Evolutionary conservation across 1,284 basidiomycete genomes (phyloP), one percentile per base, ranked within the genome.

Genomic region (Apiotrichum porosum): DNA sequence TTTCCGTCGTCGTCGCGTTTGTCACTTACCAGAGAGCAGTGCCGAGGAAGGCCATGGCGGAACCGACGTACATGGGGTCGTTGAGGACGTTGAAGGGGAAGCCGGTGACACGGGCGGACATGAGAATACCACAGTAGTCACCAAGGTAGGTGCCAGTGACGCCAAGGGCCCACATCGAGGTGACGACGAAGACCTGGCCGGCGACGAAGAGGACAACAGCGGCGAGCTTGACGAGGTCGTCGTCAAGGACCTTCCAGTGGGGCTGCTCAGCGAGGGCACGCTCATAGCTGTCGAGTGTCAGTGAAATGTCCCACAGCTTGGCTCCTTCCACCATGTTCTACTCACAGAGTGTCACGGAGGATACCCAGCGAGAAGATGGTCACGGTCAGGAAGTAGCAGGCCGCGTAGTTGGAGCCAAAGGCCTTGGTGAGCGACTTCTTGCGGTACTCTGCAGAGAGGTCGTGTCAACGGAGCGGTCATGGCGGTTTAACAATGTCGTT

Each of bases 61-160:
- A 89, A 8, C 91, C 91, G 41, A 88, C 85, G 66, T 97, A 97
- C 94, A 97, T 97, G 1, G 94, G 94, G 73, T 97, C 85, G 36
- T 82, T 79, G 51, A 94, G 79, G 42, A 97, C 81, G 67, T 94
- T 95, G 80, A 97, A 98, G 0, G 94, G 94, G 77, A 98, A 98
- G 18, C 87, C 84, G 6, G 77, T 78, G 44, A 79, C 74, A 56
- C 77, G 73, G 58, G 86, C 79, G 66, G 91, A 84, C 91, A 97
- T 95, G 46, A 97, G 77, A 62, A 97, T 97, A n/a, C 94, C 94
- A 73, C 97, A 98, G 76, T 97, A 97, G 75, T 97, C 94, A 6
- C 94, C 92, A 37, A 97, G 80, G 77, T 91, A 93, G 2, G 89
- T 93, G 37, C 74, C 73, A 9, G 93, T 95, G 56, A 97, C 78